A percentile compares a stretch with the other conserved stretches of the same genome.
Evolutionary conservation across 768 basidiomycete genomes (phyloP).

Genomic region (Lactarius vividus): DNA sequence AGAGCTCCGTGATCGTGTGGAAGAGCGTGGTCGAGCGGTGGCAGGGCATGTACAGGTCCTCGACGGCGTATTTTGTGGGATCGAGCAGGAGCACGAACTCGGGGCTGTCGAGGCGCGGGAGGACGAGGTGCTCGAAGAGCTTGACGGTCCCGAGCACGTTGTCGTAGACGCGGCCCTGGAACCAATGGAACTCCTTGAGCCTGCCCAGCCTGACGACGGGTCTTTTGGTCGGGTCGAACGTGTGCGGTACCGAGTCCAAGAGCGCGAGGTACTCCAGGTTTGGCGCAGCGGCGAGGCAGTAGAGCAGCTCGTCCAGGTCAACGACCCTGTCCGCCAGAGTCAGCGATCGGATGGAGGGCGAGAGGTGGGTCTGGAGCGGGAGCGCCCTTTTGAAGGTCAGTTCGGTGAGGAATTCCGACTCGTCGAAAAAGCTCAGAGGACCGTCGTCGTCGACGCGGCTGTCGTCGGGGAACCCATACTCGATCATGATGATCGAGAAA

Average conservation of each 20-base stretch:
- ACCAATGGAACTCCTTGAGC: slow-evolving; percentile 16
- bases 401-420: neutral
- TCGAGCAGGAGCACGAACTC: slow-evolving; percentile 13
- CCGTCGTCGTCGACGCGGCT: neutral
- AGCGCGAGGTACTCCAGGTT: slow-evolving; percentile 21
- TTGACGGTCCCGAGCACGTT: slow-evolving; percentile 19
- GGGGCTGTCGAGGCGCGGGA: neutral
- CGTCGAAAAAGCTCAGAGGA: neutral
- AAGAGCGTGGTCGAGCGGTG: slow-evolving; percentile 2
- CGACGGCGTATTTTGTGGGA: neutral
- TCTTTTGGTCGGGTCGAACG: neutral
- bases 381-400: slow-evolving; percentile 8
- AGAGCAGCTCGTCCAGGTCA: slow-evolving; percentile 13
- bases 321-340: slow-evolving; percentile 10
- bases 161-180: slow-evolving; percentile 12
- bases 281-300: slow-evolving; percentile 9
- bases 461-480: slow-evolving; percentile 11
- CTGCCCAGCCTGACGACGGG: neutral
- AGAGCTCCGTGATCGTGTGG: slow-evolving; percentile 6
- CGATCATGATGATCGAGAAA: slow-evolving; percentile 17
- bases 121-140: slow-evolving; percentile 16
- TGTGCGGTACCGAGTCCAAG: slow-evolving; percentile 14
- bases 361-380: slow-evolving; percentile 10
- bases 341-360: slow-evolving; percentile 11
- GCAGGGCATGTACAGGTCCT: slow-evolving; percentile 4